phyloP scores from a whole-genome alignment of 2,329 filamentous ascomycete species.

The Colletotrichum musae region DNA sequence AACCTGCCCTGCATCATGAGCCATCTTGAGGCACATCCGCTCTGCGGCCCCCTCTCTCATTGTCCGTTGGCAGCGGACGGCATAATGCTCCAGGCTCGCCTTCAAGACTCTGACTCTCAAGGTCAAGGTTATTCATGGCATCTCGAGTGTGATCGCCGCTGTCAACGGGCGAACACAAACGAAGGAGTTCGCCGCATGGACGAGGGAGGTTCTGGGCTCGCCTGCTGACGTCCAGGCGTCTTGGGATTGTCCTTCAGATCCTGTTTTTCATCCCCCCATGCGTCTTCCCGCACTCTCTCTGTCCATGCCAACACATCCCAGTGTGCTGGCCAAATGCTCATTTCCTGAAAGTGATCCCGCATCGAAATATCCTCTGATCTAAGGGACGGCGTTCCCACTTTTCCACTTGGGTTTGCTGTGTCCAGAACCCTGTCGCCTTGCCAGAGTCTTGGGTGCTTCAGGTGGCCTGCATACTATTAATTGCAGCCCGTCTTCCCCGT shows the following conservation, averaged over 20 bases:
- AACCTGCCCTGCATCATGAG: constrained; percentile 41
- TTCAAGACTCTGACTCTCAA: constrained; percentile 3
- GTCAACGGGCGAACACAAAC: constrained; percentile 7
- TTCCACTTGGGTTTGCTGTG: constrained; percentile 16
- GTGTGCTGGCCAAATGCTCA: constrained; percentile 21
- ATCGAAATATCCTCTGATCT: constrained; percentile 19
- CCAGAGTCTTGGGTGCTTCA: constrained; percentile 35
- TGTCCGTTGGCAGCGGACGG: constrained; percentile 16
- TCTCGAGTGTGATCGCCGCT: constrained; percentile 26
- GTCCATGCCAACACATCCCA: constrained; percentile 3
- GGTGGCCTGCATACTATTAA: constrained; percentile 35
- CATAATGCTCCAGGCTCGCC: not conserved
- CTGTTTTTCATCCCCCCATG: not conserved
- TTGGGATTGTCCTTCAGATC: not conserved
- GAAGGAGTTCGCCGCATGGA: constrained; percentile 14
- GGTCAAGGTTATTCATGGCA: constrained; percentile 19
- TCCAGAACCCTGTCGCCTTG: constrained; percentile 24
- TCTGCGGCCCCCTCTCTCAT: constrained; percentile 1
- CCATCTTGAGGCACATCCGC: constrained; percentile 16
- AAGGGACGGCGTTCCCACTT: constrained; percentile 37
- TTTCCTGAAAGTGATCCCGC: constrained; percentile 31
- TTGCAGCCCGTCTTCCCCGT: not conserved
- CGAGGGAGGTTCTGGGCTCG: constrained; percentile 7
- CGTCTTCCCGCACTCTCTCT: constrained; percentile 1
- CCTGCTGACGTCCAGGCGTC: constrained; percentile 4